phyloP scores from a whole-genome alignment of 2,329 filamentous ascomycete genomes.

The Eutypa lata region DNA sequence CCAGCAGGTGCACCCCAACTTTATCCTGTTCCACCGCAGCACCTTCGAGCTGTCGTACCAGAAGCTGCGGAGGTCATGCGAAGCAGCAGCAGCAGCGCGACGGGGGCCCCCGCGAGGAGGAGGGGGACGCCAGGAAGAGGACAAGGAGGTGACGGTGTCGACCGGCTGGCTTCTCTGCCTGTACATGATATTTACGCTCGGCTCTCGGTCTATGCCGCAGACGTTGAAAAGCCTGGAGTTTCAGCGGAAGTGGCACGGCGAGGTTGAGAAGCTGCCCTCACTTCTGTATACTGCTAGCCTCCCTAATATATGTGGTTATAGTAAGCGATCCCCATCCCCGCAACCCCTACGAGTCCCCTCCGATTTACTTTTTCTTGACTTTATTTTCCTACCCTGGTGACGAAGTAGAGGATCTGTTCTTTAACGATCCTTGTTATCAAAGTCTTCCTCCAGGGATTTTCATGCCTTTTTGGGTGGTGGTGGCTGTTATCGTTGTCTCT shows the following conservation, averaged over 20 bases:
- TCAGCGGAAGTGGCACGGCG: constrained; percentile 30
- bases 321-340: neutral
- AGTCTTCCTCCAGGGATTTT: too few relatives aligned
- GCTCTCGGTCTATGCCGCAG: constrained; percentile 35
- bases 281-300: constrained; percentile 35
- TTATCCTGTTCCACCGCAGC: constrained; percentile 36
- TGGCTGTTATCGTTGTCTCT: too few relatives aligned
- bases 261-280: constrained; percentile 31
- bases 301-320: constrained; percentile 38
- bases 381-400: too few relatives aligned
- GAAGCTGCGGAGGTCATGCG: constrained; percentile 29
- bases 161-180: constrained; percentile 39
- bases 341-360: too few relatives aligned
- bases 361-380: too few relatives aligned
- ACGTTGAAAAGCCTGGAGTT: constrained; percentile 26
- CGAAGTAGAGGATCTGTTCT: neutral
- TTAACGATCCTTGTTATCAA: too few relatives aligned
- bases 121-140: too few relatives aligned
- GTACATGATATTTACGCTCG: constrained; percentile 38
- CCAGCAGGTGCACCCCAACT: constrained; percentile 33
- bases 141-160: constrained; percentile 30
- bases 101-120: too few relatives aligned
- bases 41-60: constrained; percentile 37
- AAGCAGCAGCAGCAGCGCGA: constrained; percentile 5
- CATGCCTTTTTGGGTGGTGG: too few relatives aligned